Conservation (phyloP, 768 basidiomycete genomes). For the Paxillus rubicundulus region DNA sequence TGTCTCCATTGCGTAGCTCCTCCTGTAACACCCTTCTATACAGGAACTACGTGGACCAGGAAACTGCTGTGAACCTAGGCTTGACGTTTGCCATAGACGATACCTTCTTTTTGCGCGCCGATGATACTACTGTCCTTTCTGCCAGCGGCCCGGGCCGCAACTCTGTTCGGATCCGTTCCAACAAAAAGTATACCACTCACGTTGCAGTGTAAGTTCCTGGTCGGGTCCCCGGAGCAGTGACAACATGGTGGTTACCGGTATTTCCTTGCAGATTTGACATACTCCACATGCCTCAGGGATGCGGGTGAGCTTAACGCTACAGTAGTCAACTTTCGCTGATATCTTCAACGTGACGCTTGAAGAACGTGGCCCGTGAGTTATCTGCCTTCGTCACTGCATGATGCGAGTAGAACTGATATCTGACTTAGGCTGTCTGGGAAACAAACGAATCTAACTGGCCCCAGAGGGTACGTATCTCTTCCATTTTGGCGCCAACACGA, state of each 20-base stretch:
- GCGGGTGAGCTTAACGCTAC: conserved; percentile 23
- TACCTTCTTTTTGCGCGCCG: conserved; percentile 38
- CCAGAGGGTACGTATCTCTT: conserved; percentile 13
- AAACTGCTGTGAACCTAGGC: conserved; percentile 26
- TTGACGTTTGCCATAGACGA: conserved; percentile 27
- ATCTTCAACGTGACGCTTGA: neutral
- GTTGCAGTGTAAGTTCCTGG: conserved; percentile 30
- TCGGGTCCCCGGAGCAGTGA: neutral
- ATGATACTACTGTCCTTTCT: conserved; percentile 31
- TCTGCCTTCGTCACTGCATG: neutral
- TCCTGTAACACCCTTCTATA: neutral
- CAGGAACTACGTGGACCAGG: conserved; percentile 35
- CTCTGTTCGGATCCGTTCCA: conserved; percentile 34
- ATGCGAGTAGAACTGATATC: conserved; percentile 10
- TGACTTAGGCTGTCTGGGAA: conserved; percentile 30
- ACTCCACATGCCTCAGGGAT: conserved; percentile 37
- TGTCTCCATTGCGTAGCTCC: neutral
- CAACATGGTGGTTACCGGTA: neutral
- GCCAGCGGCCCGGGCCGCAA: conserved; percentile 33
- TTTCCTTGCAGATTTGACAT: conserved; percentile 29
- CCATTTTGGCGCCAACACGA: neutral
- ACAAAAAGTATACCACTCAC: conserved; percentile 32
- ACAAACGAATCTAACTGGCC: conserved; percentile 25
- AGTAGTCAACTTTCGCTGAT: neutral
- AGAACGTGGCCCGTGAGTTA: conserved; percentile 38